A percentile compares a stretch with the other conserved stretches of the same genome.
phyloP scores from a whole-genome alignment of 2,329 filamentous ascomycete genomes.

The Westerdykella aurantiaca region DNA sequence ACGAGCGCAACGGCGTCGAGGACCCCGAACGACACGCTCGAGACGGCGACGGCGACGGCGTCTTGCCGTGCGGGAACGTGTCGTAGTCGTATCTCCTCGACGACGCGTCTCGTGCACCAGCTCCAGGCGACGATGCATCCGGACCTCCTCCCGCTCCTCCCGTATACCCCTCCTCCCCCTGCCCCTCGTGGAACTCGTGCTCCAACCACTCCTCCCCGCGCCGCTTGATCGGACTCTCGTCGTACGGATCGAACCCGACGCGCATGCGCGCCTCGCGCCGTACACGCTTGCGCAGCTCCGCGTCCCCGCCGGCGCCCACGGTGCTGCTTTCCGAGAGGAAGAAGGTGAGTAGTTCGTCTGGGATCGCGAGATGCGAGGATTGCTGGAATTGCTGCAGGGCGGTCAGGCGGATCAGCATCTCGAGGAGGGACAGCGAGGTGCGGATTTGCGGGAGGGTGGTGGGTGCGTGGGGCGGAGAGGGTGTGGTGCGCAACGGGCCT shows the following conservation, averaged over 20 bases:
- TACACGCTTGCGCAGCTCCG: constrained; percentile 54
- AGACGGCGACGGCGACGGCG: constrained; percentile 13
- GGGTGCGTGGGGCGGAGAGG: not conserved
- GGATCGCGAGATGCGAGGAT: constrained; percentile 79
- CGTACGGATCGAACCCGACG: constrained; percentile 67
- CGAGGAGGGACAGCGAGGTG: constrained; percentile 71
- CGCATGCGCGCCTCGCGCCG: constrained; percentile 55
- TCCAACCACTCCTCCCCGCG: constrained; percentile 62
- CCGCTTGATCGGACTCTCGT: constrained; percentile 63
- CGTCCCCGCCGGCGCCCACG: constrained; percentile 59
- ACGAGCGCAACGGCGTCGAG: constrained; percentile 14
- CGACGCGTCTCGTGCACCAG: not conserved
- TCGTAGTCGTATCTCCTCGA: constrained; percentile 24
- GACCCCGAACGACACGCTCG: constrained; percentile 2
- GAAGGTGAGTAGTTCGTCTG: constrained; percentile 82
- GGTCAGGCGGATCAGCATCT: constrained; percentile 79
- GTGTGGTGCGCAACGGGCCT: constrained; percentile 9
- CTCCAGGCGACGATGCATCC: constrained; percentile 5
- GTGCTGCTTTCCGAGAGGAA: constrained; percentile 68
- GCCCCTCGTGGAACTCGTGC: constrained; percentile 19
- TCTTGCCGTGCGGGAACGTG: constrained; percentile 20
- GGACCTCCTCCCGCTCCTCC: constrained; percentile 5
- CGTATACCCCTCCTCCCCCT: constrained; percentile 5
- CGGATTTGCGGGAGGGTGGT: constrained; percentile 48
- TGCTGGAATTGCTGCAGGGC: constrained; percentile 91